Conservation (phyloP, 768 basidiomycete species). For the Baorangia bicolor region DNA sequence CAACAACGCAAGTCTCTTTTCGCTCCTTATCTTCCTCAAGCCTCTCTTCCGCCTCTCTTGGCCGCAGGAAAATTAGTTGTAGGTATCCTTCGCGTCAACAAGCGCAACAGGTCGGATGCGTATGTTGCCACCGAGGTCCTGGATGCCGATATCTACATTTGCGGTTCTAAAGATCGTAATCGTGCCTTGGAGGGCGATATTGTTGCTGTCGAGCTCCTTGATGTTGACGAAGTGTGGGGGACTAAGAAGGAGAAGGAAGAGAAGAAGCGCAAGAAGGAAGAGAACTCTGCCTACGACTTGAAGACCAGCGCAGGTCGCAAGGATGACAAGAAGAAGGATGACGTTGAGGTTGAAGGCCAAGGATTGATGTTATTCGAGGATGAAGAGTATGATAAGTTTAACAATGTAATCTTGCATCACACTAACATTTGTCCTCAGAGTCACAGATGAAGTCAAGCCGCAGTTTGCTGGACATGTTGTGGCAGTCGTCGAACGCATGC, state of each 20-base stretch:
- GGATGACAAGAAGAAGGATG: slow-evolving; percentile 99
- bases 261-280: slow-evolving; percentile 99
- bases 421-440: slow-evolving; percentile 45
- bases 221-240: slow-evolving; percentile 97
- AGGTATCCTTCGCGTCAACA: slow-evolving; percentile 95
- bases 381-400: slow-evolving; percentile 67
- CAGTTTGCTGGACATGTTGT: slow-evolving; percentile 99
- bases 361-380: slow-evolving; percentile 96
- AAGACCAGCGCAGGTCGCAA: slow-evolving; percentile 74
- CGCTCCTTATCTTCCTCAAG: slow-evolving; percentile 97
- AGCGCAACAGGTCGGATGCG: slow-evolving; percentile 97
- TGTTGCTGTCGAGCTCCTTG: slow-evolving; percentile 94
- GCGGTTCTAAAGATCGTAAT: slow-evolving; percentile 98
- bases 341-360: slow-evolving; percentile 99
- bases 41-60: slow-evolving; percentile 92
- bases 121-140: slow-evolving; percentile 98
- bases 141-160: slow-evolving; percentile 98
- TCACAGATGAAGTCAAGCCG: slow-evolving; percentile 97
- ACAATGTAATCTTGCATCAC: background rate
- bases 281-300: slow-evolving; percentile 92
- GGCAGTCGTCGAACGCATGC: slow-evolving; percentile 99
- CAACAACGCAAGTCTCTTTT: slow-evolving; percentile 98
- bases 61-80: slow-evolving; percentile 98
- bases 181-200: slow-evolving; percentile 98
- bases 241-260: slow-evolving; percentile 99